Evolutionary conservation across 495 filamentous ascomycete species (phyloP), one percentile per base, ranked within the genome.

Genomic region (Aspergillus steynii): DNA sequence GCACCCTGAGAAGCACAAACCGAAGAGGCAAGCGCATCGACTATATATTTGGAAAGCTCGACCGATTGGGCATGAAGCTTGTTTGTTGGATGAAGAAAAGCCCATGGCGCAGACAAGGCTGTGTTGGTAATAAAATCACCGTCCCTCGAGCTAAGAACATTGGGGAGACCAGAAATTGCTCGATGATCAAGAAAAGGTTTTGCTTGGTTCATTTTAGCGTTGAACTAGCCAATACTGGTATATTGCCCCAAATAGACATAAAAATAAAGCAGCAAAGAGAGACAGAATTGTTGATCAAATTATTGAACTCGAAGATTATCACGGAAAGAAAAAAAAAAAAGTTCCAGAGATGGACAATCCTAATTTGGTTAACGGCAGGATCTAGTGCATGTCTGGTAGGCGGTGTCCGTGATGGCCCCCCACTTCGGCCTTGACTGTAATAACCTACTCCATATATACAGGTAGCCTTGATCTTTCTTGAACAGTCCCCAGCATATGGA

Each of bases 21-120:
- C 55, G 83, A 86, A 3, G 77, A 70, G 15, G 93, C 93, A 32
- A 96, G 80, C 50, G 86, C 82, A 69, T 97, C 92, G 14, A 97
- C 75, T 37, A 84, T 89, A 37, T 82, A 77, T 74, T 96, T 96
- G 10, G 88, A 88, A 49, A 91, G 81, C 29, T 83, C 80, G 15
- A 92, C 75, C 14, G 90, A 85, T 2, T 86, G 83, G 29, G 80
- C 73, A 28, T 89, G 84, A n/a, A 95, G 74, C 15, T 82, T 68
- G 28, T 78, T 63, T 6, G 86, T 72, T 4, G 93, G 91, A 53
- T 86, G 86, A 34, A 96, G 79, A 67, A 96, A 96, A 50, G 70
- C 55, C 76, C 76, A 79, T 9, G 76, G 76, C 2, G 71, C 59
- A 53, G 67, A 62, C 25, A 79, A 55, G 2, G 64, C 65, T 8